Conservation (phyloP, 352 stramenopile genomes). For the Globisporangium radiosum region DNA sequence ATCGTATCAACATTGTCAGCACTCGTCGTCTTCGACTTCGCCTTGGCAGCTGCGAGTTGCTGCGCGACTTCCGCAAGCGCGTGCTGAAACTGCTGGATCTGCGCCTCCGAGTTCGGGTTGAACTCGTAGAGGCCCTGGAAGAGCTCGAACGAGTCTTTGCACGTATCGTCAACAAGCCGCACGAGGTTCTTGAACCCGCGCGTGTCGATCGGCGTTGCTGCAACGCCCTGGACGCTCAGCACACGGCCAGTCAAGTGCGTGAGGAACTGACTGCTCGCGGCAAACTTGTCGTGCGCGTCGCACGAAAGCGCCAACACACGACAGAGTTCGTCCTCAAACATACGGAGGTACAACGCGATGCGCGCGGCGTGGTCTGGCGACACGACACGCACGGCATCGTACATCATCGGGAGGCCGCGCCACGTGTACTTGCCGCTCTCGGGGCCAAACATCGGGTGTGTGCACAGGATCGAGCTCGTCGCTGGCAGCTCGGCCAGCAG, state of each 20-base stretch:
- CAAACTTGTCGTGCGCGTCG: constrained; percentile 94
- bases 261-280: constrained; percentile 97
- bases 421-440: constrained; percentile 94
- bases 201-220: constrained; percentile 93
- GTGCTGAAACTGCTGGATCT: constrained; percentile 74
- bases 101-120: constrained; percentile 88
- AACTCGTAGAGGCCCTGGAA: constrained; percentile 98
- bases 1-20: constrained; percentile 19
- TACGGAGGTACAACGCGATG: constrained; percentile 91
- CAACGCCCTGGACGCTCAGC: constrained; percentile 84
- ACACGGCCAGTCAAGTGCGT: constrained; percentile 97
- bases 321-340: constrained; percentile 96
- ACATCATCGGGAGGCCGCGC: constrained; percentile 94
- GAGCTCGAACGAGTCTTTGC: constrained; percentile 96
- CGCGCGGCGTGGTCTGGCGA: constrained; percentile 42
- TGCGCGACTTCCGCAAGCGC: constrained; percentile 49
- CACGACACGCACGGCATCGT: constrained; percentile 88
- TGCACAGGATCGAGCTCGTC: constrained; percentile 93
- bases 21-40: constrained; percentile 10
- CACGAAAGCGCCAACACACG: constrained; percentile 96
- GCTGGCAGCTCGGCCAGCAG: constrained; percentile 87
- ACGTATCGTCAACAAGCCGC: constrained; percentile 94
- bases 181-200: constrained; percentile 97
- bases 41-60: constrained; percentile 19
- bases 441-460: constrained; percentile 98